Conservation (phyloP, 192 early-diverging fungal genomes). For the Coemansia sp. region DNA sequence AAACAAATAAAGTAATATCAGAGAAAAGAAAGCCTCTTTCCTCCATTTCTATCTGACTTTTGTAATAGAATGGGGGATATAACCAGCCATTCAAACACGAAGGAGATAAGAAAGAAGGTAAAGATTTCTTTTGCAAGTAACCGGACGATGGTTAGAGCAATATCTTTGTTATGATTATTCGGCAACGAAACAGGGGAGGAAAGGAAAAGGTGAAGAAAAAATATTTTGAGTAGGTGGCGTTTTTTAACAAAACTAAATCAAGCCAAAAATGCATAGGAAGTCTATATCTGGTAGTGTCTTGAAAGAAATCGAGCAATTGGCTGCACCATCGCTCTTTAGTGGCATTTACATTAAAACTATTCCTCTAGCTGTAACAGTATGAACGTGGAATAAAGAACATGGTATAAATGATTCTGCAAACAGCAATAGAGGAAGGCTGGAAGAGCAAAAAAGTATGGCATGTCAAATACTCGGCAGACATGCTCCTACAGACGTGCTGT, state of each 20-base stretch:
- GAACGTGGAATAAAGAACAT: too few species aligned
- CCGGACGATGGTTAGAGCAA: background rate
- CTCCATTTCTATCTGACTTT: background rate
- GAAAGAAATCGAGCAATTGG: background rate
- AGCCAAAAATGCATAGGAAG: background rate
- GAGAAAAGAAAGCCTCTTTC: background rate
- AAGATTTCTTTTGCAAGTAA: background rate
- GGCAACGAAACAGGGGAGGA: background rate
- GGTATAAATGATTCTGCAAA: too few species aligned
- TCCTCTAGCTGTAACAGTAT: too few species aligned
- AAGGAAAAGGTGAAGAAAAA: background rate
- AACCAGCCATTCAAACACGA: background rate
- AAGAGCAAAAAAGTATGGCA: too few species aligned
- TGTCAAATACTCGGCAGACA: background rate
- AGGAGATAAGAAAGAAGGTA: background rate
- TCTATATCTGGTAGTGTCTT: slow-evolving; percentile 1
- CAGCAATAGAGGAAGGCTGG: too few species aligned
- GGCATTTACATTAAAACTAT: too few species aligned
- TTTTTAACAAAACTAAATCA: background rate
- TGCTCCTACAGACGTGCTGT: background rate
- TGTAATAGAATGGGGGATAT: background rate
- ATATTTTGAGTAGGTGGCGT: background rate
- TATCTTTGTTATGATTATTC: background rate
- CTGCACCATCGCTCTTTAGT: too few species aligned
- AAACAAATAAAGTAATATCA: background rate